Conservation (phyloP, 139 green algal genomes). For the Gonium pectorale region DNA sequence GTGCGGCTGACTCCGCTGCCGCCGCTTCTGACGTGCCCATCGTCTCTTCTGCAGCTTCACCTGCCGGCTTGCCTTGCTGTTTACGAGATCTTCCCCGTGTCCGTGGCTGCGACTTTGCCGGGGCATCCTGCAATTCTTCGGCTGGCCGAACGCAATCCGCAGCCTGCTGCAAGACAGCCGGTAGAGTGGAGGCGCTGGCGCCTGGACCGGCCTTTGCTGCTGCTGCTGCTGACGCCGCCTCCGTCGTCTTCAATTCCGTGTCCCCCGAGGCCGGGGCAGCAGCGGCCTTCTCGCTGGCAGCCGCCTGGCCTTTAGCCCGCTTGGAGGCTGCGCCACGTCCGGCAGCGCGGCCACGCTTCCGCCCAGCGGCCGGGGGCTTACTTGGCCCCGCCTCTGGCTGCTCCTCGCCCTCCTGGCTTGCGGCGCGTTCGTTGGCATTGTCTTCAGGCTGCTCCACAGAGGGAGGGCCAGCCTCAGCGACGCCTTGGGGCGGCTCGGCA, state of each 20-base stretch:
- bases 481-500: too few relatives aligned
- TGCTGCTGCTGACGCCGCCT: neutral
- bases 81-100: neutral
- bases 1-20: neutral
- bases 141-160: too few relatives aligned
- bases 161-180: too few relatives aligned
- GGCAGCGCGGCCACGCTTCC: constrained; percentile 10
- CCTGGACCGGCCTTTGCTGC: neutral
- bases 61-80: neutral
- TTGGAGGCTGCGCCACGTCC: neutral
- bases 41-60: neutral
- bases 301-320: constrained; percentile 1
- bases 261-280: too few relatives aligned
- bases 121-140: too few relatives aligned
- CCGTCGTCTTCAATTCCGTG: too few relatives aligned
- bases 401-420: neutral
- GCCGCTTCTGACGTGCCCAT: neutral
- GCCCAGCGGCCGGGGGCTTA: neutral
- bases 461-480: too few relatives aligned
- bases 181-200: too few relatives aligned
- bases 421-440: too few relatives aligned
- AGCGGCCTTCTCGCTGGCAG: neutral
- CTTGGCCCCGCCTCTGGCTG: constrained; percentile 2
- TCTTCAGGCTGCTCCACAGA: too few relatives aligned
- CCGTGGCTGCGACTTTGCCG: neutral